Conservation (phyloP, 2,329 filamentous ascomycete genomes). For the Hirsutella rhossiliensis region DNA sequence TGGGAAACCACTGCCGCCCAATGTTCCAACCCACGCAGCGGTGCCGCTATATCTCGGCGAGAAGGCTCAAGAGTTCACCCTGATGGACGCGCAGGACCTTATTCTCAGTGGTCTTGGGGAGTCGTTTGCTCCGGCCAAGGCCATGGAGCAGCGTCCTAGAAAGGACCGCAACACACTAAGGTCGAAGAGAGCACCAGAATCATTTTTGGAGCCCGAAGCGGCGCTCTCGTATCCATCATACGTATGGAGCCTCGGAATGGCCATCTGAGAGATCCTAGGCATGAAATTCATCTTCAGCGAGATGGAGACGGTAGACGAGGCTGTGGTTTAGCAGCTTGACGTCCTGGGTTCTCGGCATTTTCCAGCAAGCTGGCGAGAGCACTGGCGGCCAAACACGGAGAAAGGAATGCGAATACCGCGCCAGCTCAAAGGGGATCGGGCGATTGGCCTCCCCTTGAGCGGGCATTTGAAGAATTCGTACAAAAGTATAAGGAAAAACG, state of each 20-base stretch:
- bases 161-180: slow-evolving; percentile 8
- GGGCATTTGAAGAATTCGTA: slow-evolving; percentile 15
- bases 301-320: slow-evolving; percentile 7
- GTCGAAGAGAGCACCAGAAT: slow-evolving; percentile 1
- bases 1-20: slow-evolving; percentile 11
- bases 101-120: slow-evolving; percentile 23
- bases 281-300: slow-evolving; percentile 11
- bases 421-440: background rate
- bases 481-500: slow-evolving; percentile 10
- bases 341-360: slow-evolving; percentile 7
- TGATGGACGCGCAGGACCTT: slow-evolving; percentile 13
- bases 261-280: slow-evolving; percentile 12
- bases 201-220: background rate
- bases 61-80: slow-evolving; percentile 12
- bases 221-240: slow-evolving; percentile 4
- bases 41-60: slow-evolving; percentile 13
- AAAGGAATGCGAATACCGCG: background rate
- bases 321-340: slow-evolving; percentile 10
- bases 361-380: slow-evolving; percentile 4
- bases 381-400: slow-evolving; percentile 1
- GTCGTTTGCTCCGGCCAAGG: slow-evolving; percentile 16
- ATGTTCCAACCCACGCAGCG: slow-evolving; percentile 13
- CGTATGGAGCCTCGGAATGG: slow-evolving; percentile 9
- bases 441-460: slow-evolving; percentile 10
- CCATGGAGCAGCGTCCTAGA: slow-evolving; percentile 8